Evolutionary conservation across 306 rosid species (phyloP).

Genomic region (Oxytropis ochrocephala): DNA sequence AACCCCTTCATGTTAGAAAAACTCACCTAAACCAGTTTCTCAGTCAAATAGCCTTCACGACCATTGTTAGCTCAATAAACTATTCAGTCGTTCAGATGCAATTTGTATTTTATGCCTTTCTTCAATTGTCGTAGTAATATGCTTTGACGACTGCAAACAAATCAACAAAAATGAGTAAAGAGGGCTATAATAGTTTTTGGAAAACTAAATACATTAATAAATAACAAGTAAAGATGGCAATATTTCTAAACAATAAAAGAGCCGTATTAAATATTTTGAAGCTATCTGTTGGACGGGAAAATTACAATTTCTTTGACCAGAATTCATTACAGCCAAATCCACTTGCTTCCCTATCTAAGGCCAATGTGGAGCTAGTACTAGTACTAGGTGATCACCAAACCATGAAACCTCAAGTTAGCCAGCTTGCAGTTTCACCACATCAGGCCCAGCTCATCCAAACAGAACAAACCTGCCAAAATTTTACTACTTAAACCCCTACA

Average conservation of each 20-base stretch:
- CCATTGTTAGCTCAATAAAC: slow-evolving; percentile 6
- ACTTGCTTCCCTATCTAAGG: neutral
- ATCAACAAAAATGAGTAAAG: neutral
- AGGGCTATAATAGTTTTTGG: neutral
- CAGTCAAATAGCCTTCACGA: slow-evolving; percentile 4
- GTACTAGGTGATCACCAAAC: neutral
- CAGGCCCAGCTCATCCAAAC: neutral
- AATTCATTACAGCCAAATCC: neutral
- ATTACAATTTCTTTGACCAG: neutral
- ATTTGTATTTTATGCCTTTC: slow-evolving; percentile 40
- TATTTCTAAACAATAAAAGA: neutral
- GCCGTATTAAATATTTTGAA: neutral
- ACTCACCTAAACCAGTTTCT: slow-evolving; percentile 22
- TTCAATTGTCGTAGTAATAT: slow-evolving; percentile 38
- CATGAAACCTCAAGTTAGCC: neutral
- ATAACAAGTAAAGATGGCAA: neutral
- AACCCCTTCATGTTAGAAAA: neutral
- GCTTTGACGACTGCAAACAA: slow-evolving; percentile 43
- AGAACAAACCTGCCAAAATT: neutral
- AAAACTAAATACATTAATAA: neutral
- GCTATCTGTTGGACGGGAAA: neutral
- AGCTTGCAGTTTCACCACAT: neutral
- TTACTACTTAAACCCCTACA: neutral
- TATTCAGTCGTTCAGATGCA: slow-evolving; percentile 34
- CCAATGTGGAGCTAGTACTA: neutral